Base-by-base conservation (phyloP, 352 stramenopile genomes). In the Phytophthora hibernalis region DNA sequence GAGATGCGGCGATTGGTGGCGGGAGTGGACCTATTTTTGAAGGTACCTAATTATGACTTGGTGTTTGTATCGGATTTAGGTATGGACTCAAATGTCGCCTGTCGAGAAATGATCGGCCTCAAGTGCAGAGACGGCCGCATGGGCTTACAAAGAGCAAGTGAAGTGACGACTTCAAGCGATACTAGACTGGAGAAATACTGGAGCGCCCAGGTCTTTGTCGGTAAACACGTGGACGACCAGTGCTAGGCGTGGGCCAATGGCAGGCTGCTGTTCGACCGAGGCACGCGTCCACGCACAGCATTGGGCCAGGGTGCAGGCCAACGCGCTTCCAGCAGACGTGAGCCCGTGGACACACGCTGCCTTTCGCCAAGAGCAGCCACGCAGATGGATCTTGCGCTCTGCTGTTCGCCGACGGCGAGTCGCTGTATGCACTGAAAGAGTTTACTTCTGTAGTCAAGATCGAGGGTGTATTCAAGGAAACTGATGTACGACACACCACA, bases 351-450 rank as follows among this genome's bases (percentile, higher is more conserved):
- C 61, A 42, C 37, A 21, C 38, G 54, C 47, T 65, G 33, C 54
- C 38, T 70, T 70, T 65, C 47, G 62, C 57, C 48, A 70, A 70
- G 62, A 65, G 47, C 54, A 70, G 54, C 48, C 54, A 54, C 18
- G 33, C 18, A 33, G 28, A 11, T 30, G 42, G 63, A 61, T 70
- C 55, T 54, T 59, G 51, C 5, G 43, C 44, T 56, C 44, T 68
- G 43, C 35, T 68, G 31, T 26, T 65, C 62, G 48, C 20, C 22
- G n/a, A n/a, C n/a, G n/a, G n/a, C n/a, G n/a, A n/a, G n/a, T n/a
- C n/a, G n/a, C n/a, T n/a, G 45, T 63, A 56, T 68, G 60, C 51
- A 68, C 56, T 24, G 1, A 22, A 12, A 18, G 35, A 30, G 28
- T 33, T 33, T 33, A 33, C 28, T 9, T 7, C 28, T 12, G 8